Base-by-base conservation (phyloP, 176 grass and related monocot species). In the Guadua angustifolia region DNA sequence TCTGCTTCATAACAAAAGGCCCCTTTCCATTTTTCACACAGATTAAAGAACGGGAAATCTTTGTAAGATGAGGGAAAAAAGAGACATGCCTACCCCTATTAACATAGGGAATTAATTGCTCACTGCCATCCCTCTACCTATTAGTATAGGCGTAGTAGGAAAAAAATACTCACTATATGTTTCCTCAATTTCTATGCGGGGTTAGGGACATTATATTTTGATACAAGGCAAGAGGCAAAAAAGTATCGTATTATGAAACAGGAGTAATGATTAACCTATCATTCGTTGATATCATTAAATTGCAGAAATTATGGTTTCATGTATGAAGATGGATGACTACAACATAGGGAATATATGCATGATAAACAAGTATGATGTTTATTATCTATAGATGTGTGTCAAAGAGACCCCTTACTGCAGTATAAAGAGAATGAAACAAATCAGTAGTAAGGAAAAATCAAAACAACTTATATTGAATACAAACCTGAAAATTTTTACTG, bases 401-500 rank as follows among this genome's bases (percentile, higher is more conserved):
- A 64, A 29, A 75, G 33, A 70, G 11, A 45, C 12, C 46, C 5
- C 9, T 5, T 58, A 77, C 17, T 5, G 39, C 12, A 2, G 18
- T 58, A 73, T 35, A 35, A 63, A 40, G 14, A 50, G 56, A 40
- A 71, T 51, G 66, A 69, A 47, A 69, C 12, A 10, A 82, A 66
- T 39, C 4, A 47, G 24, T 40, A 79, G 2, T 56, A 67, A 18
- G 17, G 50, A 74, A 60, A 71, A 80, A 29, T 6, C 3, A 9
- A 79, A 21, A 53, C n/a, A 62, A 47, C 45, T 47, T 61, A 79
- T 33, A 38, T 59, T 16, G 19, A 56, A 72, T 57, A 57, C 78
- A 81, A 79, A 99, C 96, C 96, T 99, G 93, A 81, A 99, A 99
- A 75, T 52, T 94, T 91, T 99, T 99, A 91, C 88, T 99, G 79